Percentiles rank a stretch among this genome's conserved stretches.
phyloP scores from a whole-genome alignment of 2,329 filamentous ascomycete species.

The Trichoderma afroharzianum region DNA sequence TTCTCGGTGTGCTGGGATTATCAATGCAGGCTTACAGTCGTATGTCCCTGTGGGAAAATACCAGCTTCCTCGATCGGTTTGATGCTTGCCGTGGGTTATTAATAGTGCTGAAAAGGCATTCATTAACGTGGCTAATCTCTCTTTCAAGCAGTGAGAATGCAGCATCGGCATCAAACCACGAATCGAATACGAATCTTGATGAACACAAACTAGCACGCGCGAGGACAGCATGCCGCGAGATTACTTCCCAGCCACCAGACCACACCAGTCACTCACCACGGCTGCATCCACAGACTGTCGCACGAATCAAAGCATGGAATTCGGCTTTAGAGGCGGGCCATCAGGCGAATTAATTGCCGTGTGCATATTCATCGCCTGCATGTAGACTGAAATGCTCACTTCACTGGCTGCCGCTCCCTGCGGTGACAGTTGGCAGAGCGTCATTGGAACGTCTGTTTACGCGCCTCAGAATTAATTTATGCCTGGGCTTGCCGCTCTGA shows the following conservation, averaged over 20 bases:
- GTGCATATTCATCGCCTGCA: slow-evolving; percentile 8
- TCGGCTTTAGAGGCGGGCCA: not conserved
- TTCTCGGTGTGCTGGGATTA: not conserved
- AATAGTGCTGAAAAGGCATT: not conserved
- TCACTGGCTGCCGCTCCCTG: slow-evolving; percentile 8
- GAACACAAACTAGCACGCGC: not conserved
- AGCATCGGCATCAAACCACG: not conserved
- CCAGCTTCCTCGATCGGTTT: not conserved
- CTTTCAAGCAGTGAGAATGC: not conserved
- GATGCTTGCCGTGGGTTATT: not conserved
- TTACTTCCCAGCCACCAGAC: not conserved
- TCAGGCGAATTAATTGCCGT: not conserved
- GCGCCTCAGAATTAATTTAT: not conserved
- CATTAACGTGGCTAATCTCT: not conserved
- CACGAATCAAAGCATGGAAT: slow-evolving; percentile 1
- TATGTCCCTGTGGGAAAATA: not conserved
- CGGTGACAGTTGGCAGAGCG: slow-evolving; percentile 10
- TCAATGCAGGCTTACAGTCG: not conserved
- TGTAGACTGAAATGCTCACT: slow-evolving; percentile 1
- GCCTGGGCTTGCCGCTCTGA: not conserved
- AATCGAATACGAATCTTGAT: not conserved
- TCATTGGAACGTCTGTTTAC: slow-evolving; percentile 5
- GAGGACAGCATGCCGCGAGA: not conserved
- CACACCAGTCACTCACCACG: not conserved
- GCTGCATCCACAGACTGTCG: not conserved